Base-by-base conservation (phyloP, 768 basidiomycete species). In the Cyathus striatus region DNA sequence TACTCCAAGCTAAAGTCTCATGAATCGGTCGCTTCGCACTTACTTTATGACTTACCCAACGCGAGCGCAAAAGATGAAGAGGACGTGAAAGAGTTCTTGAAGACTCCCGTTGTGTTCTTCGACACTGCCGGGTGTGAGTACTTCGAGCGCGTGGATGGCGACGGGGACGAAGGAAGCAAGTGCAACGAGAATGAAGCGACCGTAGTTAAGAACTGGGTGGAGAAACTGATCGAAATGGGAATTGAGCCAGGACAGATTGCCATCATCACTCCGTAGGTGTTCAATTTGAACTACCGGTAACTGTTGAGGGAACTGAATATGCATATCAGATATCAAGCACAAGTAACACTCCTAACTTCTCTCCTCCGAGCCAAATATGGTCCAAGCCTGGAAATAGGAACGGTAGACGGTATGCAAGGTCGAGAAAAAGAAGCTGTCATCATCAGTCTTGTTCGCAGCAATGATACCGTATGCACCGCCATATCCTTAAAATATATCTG, bases 341-440 rank as follows among this genome's bases (percentile, higher is more conserved):
- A 99, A 61, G 94, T 98, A 3, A 79, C 86, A 2, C 72, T 93
- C 1, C 69, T 98, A 27, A 78, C 89, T 0, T 81, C 85, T 0
- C 66, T 91, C 33, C 66, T 99, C 16, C 79, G 86, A 18, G 81
- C 85, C 0, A 58, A 66, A n/a, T 74, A 87, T 52, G 86, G 86
- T 0, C 60, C 69, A 0, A 66, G 68, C 20, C 73, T 98, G 1
- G 93, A 97, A 51, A 90, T 96, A 34, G 96, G 94, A 1, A 90
- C 87, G 0, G 93, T 98, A 1, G 96, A 98, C 56, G 92, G 93
- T 0, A 89, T 97, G 83, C 96, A 99, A 68, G 95, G 95, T 0
- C 79, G 96, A 38, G 95, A 99, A 60, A 91, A 91, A 51, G 91
- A 98, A 42, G 92, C 92, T 0, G 80, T 98, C 27, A 79, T 98